Conservation (phyloP, 495 filamentous ascomycete species). For the Talaromyces liani region DNA sequence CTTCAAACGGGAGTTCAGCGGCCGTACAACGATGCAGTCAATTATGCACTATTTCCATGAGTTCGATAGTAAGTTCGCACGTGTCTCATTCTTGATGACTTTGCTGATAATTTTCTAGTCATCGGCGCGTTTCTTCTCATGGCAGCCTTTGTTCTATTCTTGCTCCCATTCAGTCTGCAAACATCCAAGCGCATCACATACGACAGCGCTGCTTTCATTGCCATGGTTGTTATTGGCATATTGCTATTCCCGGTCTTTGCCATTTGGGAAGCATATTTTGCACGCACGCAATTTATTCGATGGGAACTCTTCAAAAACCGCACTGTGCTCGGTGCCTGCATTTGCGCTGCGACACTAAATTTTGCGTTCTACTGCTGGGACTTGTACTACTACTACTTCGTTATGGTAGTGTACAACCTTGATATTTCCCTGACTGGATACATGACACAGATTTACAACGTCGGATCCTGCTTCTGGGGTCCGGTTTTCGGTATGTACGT, state of each 20-base stretch:
- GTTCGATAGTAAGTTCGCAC: constrained; percentile 44
- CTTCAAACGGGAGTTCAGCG: constrained; percentile 27
- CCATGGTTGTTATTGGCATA: constrained; percentile 50
- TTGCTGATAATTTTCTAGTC: constrained; percentile 22
- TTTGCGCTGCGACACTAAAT: constrained; percentile 46
- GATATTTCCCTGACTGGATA: constrained; percentile 51
- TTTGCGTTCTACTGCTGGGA: constrained; percentile 65
- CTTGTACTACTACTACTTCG: constrained; percentile 57
- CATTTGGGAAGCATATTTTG: constrained; percentile 49
- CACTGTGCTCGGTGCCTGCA: constrained; percentile 57
- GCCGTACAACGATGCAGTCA: constrained; percentile 40
- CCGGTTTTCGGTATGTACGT: constrained; percentile 49
- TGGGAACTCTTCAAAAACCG: constrained; percentile 54
- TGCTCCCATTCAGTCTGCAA: constrained; percentile 54
- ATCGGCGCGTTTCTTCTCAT: constrained; percentile 51
- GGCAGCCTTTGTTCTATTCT: constrained; percentile 52
- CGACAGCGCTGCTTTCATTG: constrained; percentile 45
- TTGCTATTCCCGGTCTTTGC: constrained; percentile 48
- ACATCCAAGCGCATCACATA: constrained; percentile 39
- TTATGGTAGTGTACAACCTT: constrained; percentile 64
- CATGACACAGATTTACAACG: constrained; percentile 58
- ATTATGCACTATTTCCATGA: constrained; percentile 50
- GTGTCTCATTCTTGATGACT: background rate
- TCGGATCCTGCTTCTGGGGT: constrained; percentile 59
- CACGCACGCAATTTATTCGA: constrained; percentile 51